These are phyloP conservation scores for Naganishia friedmannii DNA, from an alignment of 768 basidiomycete species.

Conservation along the genomic window DNA sequence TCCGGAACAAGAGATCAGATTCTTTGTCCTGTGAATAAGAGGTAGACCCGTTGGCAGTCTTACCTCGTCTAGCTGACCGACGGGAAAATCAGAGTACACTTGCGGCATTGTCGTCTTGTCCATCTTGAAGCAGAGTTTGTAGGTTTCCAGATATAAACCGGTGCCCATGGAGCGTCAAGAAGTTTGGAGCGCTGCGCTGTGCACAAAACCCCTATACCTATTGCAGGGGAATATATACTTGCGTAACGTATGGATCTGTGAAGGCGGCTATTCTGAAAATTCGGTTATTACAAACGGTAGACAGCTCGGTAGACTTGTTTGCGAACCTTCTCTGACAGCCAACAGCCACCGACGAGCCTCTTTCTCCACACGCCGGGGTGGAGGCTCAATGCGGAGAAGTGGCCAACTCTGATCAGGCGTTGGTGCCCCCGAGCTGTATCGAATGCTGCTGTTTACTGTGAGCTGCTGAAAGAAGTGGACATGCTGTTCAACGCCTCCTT, in stretches of 20 bases:
- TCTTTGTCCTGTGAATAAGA: not conserved
- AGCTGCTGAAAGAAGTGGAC: not conserved
- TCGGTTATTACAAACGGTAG: too few species aligned
- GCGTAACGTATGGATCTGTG: not conserved
- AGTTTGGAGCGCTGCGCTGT: too few species aligned
- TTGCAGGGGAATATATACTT: not conserved
- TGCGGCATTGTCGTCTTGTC: not conserved
- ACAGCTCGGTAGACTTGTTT: too few species aligned
- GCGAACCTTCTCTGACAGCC: too few species aligned
- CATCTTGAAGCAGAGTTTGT: not conserved
- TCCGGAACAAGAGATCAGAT: not conserved
- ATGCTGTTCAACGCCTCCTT: not conserved
- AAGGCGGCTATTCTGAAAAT: not conserved
- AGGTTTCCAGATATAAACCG: not conserved
- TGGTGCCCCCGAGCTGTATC: too few species aligned
- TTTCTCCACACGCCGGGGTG: not conserved
- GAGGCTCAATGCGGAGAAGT: not conserved
- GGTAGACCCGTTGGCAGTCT: not conserved
- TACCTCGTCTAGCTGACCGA: conserved; percentile 20
- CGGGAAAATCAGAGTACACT: conserved; percentile 23
- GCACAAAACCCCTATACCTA: too few species aligned
- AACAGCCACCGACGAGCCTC: not conserved
- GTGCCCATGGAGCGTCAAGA: too few species aligned
- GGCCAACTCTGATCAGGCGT: not conserved
- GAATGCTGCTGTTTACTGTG: too few species aligned